Evolutionary conservation across 371 early-diverging fungal species (phyloP), one percentile per base, ranked within the genome.

Genomic region (Mortierella sp.): DNA sequence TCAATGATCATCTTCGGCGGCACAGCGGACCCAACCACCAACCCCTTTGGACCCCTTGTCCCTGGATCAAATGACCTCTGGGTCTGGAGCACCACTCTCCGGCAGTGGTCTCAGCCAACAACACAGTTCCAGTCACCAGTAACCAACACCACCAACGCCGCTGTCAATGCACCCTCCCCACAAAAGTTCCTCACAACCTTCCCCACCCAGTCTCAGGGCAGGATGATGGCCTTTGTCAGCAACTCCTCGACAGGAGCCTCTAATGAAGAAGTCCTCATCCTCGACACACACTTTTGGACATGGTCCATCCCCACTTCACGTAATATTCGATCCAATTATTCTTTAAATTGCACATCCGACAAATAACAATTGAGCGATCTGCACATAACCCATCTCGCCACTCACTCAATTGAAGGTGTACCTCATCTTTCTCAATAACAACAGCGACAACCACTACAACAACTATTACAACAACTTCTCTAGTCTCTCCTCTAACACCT

Each of bases 241-340:
- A 85, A 84, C 52, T 78, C 82, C 38, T 34, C 86, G 3, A 74
- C 75, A 11, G 57, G 16, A 57, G 47, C 21, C 19, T 68, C 68
- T 38, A 38, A 38, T 24, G 74, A 76, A 45, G 58, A 75, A 50
- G 73, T 85, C 16, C 48, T 85, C 0, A 47, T 79, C 60, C 74
- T 85, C 42, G 82, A 85, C 73, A 82, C 82, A 9, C 42, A 63
- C 78, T 80, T 80, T 52, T 85, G 86, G 86, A 79, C 57, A 47
- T 85, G 86, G 86, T 79, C 86, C 74, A 75, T 81, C 44, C 86
- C 86, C 7, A 73, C n/a, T 47, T 79, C 86, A 57, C 86, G 86
- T 85, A 82, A 73, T 74, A 24, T 38, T 63, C 65, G 38, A 63
- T 63, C 38, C 65, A 31, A 65, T 21, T 65, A 16, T 73, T 52